phyloP scores from a whole-genome alignment of 306 rosid genomes.

The Gillenia trifoliata region DNA sequence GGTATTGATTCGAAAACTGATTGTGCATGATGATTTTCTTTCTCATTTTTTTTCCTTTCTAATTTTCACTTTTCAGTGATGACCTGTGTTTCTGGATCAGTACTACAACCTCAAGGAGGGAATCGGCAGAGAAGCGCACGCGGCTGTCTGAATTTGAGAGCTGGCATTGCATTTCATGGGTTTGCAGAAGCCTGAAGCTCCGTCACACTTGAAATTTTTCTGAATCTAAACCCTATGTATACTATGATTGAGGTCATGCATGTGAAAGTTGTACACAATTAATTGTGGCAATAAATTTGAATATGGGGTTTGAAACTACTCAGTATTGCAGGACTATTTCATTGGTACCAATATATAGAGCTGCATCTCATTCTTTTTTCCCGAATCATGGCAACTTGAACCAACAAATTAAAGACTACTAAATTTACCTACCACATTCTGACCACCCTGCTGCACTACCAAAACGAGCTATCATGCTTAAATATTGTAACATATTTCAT shows the following conservation, averaged over 20 bases:
- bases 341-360: neutral
- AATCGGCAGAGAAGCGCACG: neutral
- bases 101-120: neutral
- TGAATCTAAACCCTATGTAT: neutral
- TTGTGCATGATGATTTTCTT: neutral
- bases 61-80: neutral
- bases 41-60: neutral
- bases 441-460: no score
- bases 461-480: no score
- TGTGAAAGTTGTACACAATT: neutral
- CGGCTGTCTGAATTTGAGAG: neutral
- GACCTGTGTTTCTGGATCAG: neutral
- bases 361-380: neutral
- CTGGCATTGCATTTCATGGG: neutral
- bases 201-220: neutral
- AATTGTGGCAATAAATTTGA: neutral
- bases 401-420: neutral
- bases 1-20: neutral
- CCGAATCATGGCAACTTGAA: neutral
- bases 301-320: neutral
- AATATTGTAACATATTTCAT: neutral
- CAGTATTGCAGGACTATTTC: neutral
- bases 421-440: no score
- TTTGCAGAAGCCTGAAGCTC: neutral
- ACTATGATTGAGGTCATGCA: neutral